These are phyloP conservation scores for Calocybe gambosa DNA, from an alignment of 1,284 basidiomycete species.

Conservation along the genomic window DNA sequence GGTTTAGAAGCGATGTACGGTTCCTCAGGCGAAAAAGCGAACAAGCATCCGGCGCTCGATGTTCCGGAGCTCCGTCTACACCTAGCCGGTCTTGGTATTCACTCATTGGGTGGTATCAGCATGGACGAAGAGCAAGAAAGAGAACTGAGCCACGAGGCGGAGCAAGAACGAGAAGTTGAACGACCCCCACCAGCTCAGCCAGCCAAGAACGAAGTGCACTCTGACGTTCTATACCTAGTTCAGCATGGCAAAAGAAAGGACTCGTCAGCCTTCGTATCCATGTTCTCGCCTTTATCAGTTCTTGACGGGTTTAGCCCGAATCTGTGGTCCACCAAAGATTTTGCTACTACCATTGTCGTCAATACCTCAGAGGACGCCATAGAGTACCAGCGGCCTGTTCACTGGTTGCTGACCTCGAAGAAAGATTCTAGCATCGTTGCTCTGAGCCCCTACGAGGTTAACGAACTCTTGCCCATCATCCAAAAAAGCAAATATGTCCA, in stretches of 20 bases:
- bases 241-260: conserved; percentile 17
- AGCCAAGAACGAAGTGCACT: conserved; percentile 20
- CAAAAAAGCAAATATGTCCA: conserved; percentile 25
- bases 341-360: conserved; percentile 20
- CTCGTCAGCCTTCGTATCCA: conserved; percentile 14
- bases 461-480: conserved; percentile 34
- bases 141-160: conserved; percentile 39
- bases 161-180: conserved; percentile 34
- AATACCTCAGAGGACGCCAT: conserved; percentile 7
- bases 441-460: conserved; percentile 41
- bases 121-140: conserved; percentile 47
- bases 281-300: conserved; percentile 14
- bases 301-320: neutral
- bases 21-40: neutral
- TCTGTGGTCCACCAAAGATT: conserved; percentile 28
- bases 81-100: conserved; percentile 25
- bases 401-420: conserved; percentile 30
- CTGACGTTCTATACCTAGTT: conserved; percentile 24
- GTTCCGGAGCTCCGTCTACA: conserved; percentile 23
- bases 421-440: conserved; percentile 24
- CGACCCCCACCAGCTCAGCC: conserved; percentile 23
- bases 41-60: conserved; percentile 8
- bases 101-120: conserved; percentile 10
- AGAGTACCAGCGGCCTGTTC: conserved; percentile 37
- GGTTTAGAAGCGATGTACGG: conserved; percentile 14